Evolutionary conservation across 164 flowering plant genomes (phyloP).

Genomic region (Cinnamomum micranthum): DNA sequence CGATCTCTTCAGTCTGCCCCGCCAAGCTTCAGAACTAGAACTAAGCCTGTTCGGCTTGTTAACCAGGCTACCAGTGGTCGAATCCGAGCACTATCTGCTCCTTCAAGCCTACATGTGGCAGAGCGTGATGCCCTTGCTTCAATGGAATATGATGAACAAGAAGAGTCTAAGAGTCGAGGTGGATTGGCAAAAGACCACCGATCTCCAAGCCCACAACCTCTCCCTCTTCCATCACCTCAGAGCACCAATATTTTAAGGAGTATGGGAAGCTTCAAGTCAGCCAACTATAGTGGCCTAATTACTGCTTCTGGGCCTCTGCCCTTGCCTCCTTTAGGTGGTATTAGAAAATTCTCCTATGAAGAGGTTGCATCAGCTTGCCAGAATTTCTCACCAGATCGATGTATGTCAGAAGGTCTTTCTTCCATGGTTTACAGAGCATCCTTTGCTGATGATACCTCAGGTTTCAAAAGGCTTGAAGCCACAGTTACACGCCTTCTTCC

Average conservation of each 20-base stretch:
- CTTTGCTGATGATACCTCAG: constrained; percentile 66
- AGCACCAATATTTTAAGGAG: constrained; percentile 37
- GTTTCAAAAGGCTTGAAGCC: constrained; percentile 70
- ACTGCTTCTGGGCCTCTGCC: constrained; percentile 81
- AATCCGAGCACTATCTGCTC: constrained; percentile 78
- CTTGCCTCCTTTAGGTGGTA: constrained; percentile 61
- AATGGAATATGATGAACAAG: constrained; percentile 58
- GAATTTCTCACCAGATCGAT: constrained; percentile 71
- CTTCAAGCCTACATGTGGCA: constrained; percentile 63
- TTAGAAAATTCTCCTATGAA: constrained; percentile 66
- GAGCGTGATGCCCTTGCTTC: constrained; percentile 57
- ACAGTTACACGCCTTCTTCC: constrained; percentile 82
- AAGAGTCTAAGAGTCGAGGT: constrained; percentile 42
- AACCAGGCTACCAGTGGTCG: constrained; percentile 31
- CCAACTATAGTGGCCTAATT: constrained; percentile 51
- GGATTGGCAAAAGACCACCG: constrained; percentile 43
- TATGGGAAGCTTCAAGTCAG: constrained; percentile 64
- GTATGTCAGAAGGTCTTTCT: constrained; percentile 79
- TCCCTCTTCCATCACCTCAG: constrained; percentile 89
- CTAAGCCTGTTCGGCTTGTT: constrained; percentile 49
- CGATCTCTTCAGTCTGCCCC: constrained; percentile 93
- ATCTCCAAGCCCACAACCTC: constrained; percentile 68
- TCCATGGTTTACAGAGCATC: constrained; percentile 72
- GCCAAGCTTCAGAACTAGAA: constrained; percentile 76
- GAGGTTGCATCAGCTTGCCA: constrained; percentile 76